phyloP scores from a whole-genome alignment of 192 early-diverging fungal genomes.

The Powellomyces hirtus region DNA sequence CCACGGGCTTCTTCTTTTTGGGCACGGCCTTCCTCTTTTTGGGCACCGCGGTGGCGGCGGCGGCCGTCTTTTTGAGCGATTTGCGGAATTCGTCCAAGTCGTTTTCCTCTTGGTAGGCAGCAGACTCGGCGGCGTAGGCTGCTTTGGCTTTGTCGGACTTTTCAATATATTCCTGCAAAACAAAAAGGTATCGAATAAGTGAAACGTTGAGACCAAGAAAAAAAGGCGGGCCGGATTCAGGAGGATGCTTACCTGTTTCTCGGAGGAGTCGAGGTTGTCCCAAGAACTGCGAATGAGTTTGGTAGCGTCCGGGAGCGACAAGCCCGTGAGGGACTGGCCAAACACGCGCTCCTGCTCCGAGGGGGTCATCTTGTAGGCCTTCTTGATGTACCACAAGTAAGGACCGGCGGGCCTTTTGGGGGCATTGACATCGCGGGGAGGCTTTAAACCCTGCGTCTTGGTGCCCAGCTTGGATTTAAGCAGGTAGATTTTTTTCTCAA shows the following conservation, averaged over 20 bases:
- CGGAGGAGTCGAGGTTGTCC: background rate
- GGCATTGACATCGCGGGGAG: background rate
- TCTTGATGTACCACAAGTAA: background rate
- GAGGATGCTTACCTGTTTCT: background rate
- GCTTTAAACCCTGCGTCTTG: background rate
- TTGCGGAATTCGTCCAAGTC: background rate
- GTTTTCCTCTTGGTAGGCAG: background rate
- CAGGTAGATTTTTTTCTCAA: background rate
- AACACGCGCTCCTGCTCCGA: background rate
- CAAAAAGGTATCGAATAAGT: background rate
- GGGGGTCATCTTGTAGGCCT: background rate
- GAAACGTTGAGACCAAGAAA: background rate
- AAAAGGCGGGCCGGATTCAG: background rate
- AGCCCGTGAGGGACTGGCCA: background rate
- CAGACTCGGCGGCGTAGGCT: background rate
- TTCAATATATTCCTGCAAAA: background rate
- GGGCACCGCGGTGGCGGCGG: background rate
- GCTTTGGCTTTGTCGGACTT: background rate
- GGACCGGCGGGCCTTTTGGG: background rate
- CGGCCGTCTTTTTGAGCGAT: background rate
- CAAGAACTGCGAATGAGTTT: background rate
- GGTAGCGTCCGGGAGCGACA: background rate
- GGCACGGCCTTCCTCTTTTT: background rate
- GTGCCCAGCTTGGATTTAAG: background rate
- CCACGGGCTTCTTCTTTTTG: background rate